These are phyloP conservation scores for Psilocybe cyanescens DNA, from an alignment of 768 basidiomycete species.

Conservation along the genomic window DNA sequence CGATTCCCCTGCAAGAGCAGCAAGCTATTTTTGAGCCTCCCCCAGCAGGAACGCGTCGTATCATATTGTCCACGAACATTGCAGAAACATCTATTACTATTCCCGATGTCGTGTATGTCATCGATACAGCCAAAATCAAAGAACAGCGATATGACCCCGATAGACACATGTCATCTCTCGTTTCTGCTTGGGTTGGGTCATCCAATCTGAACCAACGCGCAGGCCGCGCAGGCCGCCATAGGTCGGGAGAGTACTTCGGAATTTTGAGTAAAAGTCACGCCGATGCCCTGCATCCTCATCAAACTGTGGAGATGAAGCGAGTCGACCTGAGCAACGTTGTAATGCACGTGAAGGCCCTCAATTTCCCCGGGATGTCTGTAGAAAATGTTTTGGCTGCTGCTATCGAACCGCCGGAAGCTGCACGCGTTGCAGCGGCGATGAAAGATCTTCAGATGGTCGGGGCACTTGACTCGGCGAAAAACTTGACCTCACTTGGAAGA, in stretches of 20 bases:
- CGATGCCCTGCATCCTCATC: constrained; percentile 69
- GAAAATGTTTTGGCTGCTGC: constrained; percentile 84
- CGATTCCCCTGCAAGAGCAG: constrained; percentile 87
- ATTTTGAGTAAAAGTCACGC: constrained; percentile 71
- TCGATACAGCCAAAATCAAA: constrained; percentile 89
- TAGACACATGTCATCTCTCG: constrained; percentile 84
- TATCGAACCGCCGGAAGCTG: constrained; percentile 86
- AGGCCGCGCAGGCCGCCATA: constrained; percentile 90
- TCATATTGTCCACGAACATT: constrained; percentile 94
- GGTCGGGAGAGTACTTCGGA: constrained; percentile 90
- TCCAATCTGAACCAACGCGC: constrained; percentile 92
- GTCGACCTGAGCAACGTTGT: constrained; percentile 89
- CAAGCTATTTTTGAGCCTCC: constrained; percentile 89
- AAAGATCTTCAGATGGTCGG: constrained; percentile 82
- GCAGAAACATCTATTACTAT: constrained; percentile 96
- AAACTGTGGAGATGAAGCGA: constrained; percentile 95
- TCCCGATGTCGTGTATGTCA: constrained; percentile 92
- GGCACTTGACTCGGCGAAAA: constrained; percentile 75
- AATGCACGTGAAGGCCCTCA: constrained; percentile 95
- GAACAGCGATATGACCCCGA: constrained; percentile 90
- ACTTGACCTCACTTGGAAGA: constrained; percentile 84
- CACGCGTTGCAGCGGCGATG: constrained; percentile 81
- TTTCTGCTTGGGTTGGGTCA: constrained; percentile 89
- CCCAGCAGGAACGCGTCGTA: constrained; percentile 72
- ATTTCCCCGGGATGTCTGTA: constrained; percentile 83